Conservation (phyloP, 305 asterid genomes). For the Plantago lanceolata region DNA sequence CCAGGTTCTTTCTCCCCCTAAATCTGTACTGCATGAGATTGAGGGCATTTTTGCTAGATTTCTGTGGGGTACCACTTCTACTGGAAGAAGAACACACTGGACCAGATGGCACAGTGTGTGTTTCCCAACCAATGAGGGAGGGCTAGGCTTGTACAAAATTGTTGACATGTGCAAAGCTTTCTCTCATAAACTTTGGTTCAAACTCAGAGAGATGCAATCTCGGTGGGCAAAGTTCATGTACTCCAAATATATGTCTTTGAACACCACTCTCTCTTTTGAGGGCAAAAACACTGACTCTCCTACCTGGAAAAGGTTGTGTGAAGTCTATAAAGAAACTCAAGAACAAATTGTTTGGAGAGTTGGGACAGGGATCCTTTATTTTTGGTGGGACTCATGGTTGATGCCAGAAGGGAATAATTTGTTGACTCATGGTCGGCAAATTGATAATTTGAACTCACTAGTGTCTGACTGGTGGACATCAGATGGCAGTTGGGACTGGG, state of each 20-base stretch:
- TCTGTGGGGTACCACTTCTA: too few relatives aligned
- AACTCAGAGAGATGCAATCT: background rate
- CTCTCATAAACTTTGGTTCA: background rate
- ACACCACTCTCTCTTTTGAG: background rate
- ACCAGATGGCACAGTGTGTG: too few relatives aligned
- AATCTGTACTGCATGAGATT: too few relatives aligned
- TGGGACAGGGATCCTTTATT: background rate
- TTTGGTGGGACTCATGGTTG: background rate
- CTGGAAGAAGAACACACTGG: too few relatives aligned
- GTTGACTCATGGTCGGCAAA: background rate
- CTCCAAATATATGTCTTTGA: background rate
- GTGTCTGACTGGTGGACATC: background rate
- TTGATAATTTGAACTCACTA: background rate
- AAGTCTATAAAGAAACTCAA: background rate
- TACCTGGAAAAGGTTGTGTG: background rate
- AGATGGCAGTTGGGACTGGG: background rate
- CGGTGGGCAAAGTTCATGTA: background rate
- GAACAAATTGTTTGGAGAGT: background rate
- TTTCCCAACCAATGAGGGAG: background rate
- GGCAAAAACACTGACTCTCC: background rate
- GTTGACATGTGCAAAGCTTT: background rate
- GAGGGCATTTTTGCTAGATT: too few relatives aligned
- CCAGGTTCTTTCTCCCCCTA: too few relatives aligned
- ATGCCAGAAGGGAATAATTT: too few relatives aligned
- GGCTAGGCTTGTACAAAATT: background rate